A percentile compares a stretch with the other conserved stretches of the same genome.
Evolutionary conservation across 768 basidiomycete genomes (phyloP).

Genomic region (Epithele typhae): DNA sequence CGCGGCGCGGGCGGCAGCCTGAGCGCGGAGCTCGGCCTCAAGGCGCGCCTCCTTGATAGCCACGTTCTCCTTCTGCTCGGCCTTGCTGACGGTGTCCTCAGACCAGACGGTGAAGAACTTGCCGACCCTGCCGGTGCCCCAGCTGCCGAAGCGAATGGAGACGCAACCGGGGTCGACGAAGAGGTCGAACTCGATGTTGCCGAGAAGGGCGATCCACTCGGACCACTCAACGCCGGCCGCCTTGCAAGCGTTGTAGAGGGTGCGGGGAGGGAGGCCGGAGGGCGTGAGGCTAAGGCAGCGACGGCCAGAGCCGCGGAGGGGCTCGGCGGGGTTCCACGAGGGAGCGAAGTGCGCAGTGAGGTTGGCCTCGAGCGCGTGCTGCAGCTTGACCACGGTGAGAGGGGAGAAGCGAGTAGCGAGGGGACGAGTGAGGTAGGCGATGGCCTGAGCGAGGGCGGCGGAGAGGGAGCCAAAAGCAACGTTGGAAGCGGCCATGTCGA

Average conservation of each 20-base stretch:
- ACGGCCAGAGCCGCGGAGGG: conserved; percentile 63
- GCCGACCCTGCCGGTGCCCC: conserved; percentile 36
- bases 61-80: conserved; percentile 24
- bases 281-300: conserved; percentile 76
- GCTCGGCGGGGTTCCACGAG: conserved; percentile 62
- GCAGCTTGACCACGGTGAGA: conserved; percentile 62
- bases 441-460: conserved; percentile 67
- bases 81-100: conserved; percentile 33
- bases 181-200: conserved; percentile 69
- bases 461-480: conserved; percentile 42
- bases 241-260: conserved; percentile 68
- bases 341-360: conserved; percentile 64
- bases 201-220: conserved; percentile 71
- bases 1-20: conserved; percentile 18
- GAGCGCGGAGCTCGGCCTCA: conserved; percentile 19
- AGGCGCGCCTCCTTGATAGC: conserved; percentile 15
- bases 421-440: conserved; percentile 68
- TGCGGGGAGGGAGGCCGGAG: conserved; percentile 60
- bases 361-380: conserved; percentile 68
- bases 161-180: conserved; percentile 80
- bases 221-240: conserved; percentile 73
- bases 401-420: conserved; percentile 55
- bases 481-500: conserved; percentile 29
- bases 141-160: conserved; percentile 54
- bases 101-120: conserved; percentile 67